Percentiles rank a stretch among this genome's conserved stretches.
Conservation (phyloP, 1,284 basidiomycete species). For the Abortiporus biennis region DNA sequence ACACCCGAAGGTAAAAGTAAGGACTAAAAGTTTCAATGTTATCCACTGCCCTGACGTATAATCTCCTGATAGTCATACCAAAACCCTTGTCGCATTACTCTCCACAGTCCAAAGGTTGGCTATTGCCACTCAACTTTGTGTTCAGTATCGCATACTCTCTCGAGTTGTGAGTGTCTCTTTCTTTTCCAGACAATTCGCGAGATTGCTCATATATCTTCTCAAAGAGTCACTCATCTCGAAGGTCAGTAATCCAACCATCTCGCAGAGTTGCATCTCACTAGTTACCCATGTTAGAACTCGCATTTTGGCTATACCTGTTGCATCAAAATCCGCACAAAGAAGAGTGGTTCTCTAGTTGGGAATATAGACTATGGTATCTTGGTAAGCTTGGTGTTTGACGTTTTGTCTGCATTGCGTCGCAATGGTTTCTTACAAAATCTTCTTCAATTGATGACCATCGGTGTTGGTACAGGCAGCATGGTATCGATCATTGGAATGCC, state of each 20-base stretch:
- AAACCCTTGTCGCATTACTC: slow-evolving; percentile 40
- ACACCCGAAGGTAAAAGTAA: slow-evolving; percentile 31
- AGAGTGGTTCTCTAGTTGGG: slow-evolving; percentile 54
- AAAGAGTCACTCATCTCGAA: slow-evolving; percentile 76
- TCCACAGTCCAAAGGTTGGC: slow-evolving; percentile 37
- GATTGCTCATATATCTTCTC: too few species aligned
- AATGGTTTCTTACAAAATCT: not conserved
- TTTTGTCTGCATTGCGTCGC: slow-evolving; percentile 1
- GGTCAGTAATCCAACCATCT: slow-evolving; percentile 30
- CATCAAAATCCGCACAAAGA: slow-evolving; percentile 62
- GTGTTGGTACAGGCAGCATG: slow-evolving; percentile 43
- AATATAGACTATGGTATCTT: slow-evolving; percentile 29
- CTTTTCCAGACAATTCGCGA: too few species aligned
- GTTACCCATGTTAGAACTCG: slow-evolving; percentile 42
- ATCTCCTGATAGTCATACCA: slow-evolving; percentile 45
- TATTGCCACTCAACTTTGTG: slow-evolving; percentile 61
- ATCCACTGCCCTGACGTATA: too few species aligned
- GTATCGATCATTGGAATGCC: slow-evolving; percentile 63
- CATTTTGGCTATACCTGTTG: slow-evolving; percentile 73
- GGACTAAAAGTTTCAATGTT: too few species aligned
- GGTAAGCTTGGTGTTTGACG: slow-evolving; percentile 26
- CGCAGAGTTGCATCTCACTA: slow-evolving; percentile 2
- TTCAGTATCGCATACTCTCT: slow-evolving; percentile 66
- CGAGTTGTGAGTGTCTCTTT: slow-evolving; percentile 48
- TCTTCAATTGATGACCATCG: slow-evolving; percentile 4